These are phyloP conservation scores for Trichodelitschia bisporula DNA, from an alignment of 495 filamentous ascomycete species.

Conservation along the genomic window DNA sequence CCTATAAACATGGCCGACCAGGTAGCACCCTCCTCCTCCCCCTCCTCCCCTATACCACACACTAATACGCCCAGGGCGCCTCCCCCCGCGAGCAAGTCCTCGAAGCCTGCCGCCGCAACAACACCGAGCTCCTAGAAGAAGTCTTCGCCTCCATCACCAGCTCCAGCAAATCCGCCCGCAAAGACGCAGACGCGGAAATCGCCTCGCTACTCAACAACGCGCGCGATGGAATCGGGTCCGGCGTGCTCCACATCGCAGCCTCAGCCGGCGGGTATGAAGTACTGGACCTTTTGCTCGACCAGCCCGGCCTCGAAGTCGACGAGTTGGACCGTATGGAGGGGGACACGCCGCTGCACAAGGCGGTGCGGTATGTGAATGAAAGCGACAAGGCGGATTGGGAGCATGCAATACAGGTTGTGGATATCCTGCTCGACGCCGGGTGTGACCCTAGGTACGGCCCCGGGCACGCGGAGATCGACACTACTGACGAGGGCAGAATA, in stretches of 20 bases:
- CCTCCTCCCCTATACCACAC: conserved; percentile 1
- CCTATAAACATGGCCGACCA: conserved; percentile 8
- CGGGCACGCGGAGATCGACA: no score
- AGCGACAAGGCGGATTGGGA: conserved; percentile 19
- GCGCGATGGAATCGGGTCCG: conserved; percentile 61
- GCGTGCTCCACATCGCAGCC: conserved; percentile 76
- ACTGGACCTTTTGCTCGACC: conserved; percentile 81
- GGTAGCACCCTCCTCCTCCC: not conserved
- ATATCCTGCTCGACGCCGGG: conserved; percentile 85
- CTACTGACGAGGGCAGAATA: no score
- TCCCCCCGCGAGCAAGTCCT: conserved; percentile 64
- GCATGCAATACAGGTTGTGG: conserved; percentile 34
- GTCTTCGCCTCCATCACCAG: no score
- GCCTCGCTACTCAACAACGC: conserved; percentile 61
- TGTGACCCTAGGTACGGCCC: conserved; percentile 38
- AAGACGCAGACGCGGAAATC: conserved; percentile 24
- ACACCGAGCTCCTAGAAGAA: conserved; percentile 52
- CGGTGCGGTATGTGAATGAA: conserved; percentile 58
- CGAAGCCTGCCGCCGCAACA: conserved; percentile 83
- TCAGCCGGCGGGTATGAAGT: conserved; percentile 74
- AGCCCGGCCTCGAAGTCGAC: conserved; percentile 86
- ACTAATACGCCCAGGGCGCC: conserved; percentile 39
- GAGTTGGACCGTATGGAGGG: conserved; percentile 53
- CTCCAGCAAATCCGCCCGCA: conserved; percentile 20
- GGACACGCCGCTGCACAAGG: conserved; percentile 78